Conservation (phyloP, 108 stramenopile genomes). For the Cyclostephanos invisitatus region DNA sequence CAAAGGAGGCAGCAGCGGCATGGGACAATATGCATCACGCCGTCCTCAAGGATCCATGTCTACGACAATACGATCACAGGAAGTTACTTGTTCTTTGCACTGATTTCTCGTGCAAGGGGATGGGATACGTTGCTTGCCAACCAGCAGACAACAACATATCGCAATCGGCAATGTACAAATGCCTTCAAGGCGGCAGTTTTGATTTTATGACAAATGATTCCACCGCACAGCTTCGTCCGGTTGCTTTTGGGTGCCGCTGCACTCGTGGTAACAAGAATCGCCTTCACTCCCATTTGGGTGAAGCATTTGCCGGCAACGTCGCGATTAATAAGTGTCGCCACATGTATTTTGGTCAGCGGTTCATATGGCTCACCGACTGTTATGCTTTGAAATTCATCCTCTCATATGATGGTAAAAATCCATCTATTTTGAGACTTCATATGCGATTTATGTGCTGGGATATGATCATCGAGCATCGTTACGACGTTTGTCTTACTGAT, state of each 20-base stretch:
- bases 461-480: not conserved
- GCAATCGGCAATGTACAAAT: not conserved
- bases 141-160: not conserved
- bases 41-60: conserved; percentile 12
- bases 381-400: conserved; percentile 11
- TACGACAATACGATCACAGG: not conserved
- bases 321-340: not conserved
- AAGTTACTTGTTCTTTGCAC: not conserved
- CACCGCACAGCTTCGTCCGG: not conserved
- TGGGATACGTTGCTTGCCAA: conserved; percentile 1
- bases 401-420: not conserved
- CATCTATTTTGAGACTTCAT: too few species aligned
- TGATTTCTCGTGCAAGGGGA: not conserved
- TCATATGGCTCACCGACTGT: conserved; percentile 5
- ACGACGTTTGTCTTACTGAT: not conserved
- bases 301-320: not conserved
- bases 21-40: conserved; percentile 1
- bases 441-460: not conserved
- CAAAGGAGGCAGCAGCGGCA: not conserved
- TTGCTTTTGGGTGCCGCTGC: not conserved
- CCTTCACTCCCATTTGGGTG: conserved; percentile 15
- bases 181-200: not conserved
- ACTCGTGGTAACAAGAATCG: not conserved
- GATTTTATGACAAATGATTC: not conserved
- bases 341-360: not conserved